Conservation (phyloP, 306 rosid species). For the Ammopiptanthus mongolicus region DNA sequence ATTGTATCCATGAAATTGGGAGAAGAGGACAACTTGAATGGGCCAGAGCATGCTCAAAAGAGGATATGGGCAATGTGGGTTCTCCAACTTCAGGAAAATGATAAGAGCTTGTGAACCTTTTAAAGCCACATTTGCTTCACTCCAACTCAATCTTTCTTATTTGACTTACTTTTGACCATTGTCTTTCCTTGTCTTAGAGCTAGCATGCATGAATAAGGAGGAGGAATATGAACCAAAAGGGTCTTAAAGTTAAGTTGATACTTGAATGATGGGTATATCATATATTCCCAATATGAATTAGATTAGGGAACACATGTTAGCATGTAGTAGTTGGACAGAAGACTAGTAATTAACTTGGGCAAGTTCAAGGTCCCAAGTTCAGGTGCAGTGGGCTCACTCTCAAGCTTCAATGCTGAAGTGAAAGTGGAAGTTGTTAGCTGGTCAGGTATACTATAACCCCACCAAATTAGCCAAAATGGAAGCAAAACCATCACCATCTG, state of each 20-base stretch:
- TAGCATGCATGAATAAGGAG: conserved; percentile 58
- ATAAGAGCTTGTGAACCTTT: conserved; percentile 44
- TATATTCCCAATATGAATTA: conserved; percentile 34
- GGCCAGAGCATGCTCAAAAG: conserved; percentile 51
- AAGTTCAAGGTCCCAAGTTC: conserved; percentile 56
- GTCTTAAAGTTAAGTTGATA: conserved; percentile 25
- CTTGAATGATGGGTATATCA: conserved; percentile 17
- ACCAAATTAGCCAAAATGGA: conserved; percentile 28
- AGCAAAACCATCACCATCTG: conserved; percentile 31
- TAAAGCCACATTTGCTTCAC: conserved; percentile 38
- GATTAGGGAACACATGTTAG: conserved; percentile 42
- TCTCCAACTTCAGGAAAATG: conserved; percentile 47
- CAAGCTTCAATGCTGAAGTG: conserved; percentile 25
- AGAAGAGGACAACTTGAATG: conserved; percentile 54
- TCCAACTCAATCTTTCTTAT: conserved; percentile 49
- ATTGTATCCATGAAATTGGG: conserved; percentile 63
- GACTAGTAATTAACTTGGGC: conserved; percentile 36
- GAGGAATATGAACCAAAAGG: conserved; percentile 35
- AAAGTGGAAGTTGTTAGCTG: conserved; percentile 47
- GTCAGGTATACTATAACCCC: conserved; percentile 36
- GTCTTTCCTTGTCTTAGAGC: conserved; percentile 41
- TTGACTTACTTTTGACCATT: conserved; percentile 67
- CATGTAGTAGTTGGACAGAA: conserved; percentile 36
- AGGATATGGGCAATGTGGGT: conserved; percentile 60
- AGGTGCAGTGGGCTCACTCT: conserved; percentile 18